Percentiles rank a stretch among this genome's conserved stretches.
Evolutionary conservation across 2,329 filamentous ascomycete species (phyloP).

Genomic region (Helminthosporium solani): DNA sequence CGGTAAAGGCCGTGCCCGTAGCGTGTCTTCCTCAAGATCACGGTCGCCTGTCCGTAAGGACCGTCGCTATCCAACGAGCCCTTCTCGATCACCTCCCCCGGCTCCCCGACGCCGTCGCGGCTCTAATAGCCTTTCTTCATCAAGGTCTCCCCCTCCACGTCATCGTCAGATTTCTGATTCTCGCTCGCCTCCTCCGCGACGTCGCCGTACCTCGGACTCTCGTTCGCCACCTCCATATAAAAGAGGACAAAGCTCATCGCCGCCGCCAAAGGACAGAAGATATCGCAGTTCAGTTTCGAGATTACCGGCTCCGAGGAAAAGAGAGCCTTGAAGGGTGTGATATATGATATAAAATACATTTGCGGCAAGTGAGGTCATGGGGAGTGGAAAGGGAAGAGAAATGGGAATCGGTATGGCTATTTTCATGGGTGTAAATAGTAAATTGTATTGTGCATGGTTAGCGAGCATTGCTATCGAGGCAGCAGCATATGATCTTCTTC

Average conservation of each 20-base stretch:
- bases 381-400: neutral
- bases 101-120: conserved; percentile 11
- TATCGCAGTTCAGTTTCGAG: conserved; percentile 12
- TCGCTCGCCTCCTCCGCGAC: conserved; percentile 3
- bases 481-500: too few relatives aligned
- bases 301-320: conserved; percentile 14
- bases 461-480: neutral
- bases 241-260: conserved; percentile 7
- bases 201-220: conserved; percentile 5
- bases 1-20: conserved; percentile 20
- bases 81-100: conserved; percentile 16
- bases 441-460: neutral
- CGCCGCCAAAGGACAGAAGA: conserved; percentile 11
- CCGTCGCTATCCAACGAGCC: neutral
- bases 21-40: conserved; percentile 12
- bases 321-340: neutral
- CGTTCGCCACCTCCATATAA: conserved; percentile 1
- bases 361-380: neutral
- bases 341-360: too few relatives aligned
- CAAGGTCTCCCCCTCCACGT: neutral
- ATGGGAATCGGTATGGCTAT: too few relatives aligned
- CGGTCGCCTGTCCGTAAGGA: conserved; percentile 1
- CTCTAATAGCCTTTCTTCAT: conserved; percentile 6
- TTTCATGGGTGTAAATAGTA: neutral
- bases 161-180: conserved; percentile 5